Evolutionary conservation across 345 rosid species (phyloP).

Genomic region (Luvunga scandens): DNA sequence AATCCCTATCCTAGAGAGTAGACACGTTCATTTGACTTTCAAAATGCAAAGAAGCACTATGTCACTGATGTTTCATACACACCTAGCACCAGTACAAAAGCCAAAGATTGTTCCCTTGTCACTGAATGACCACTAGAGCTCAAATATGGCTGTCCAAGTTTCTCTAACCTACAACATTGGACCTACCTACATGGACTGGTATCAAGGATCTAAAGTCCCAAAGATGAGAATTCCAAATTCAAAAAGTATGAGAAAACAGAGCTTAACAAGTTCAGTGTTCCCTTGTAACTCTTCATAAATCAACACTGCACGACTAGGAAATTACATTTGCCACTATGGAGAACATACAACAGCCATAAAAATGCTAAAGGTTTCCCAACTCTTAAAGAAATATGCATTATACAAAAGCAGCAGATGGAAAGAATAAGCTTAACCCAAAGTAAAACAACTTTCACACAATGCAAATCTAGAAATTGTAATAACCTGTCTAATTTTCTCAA

Average conservation of each 20-base stretch:
- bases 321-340: background rate
- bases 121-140: background rate
- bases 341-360: background rate
- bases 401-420: background rate
- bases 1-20: no score
- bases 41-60: no score
- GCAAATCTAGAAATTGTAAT: background rate
- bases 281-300: background rate
- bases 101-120: no score
- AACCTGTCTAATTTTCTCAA: conserved; percentile 99
- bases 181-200: background rate
- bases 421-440: background rate
- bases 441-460: background rate
- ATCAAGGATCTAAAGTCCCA: background rate
- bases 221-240: background rate
- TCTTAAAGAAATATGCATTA: background rate
- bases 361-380: background rate
- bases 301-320: background rate
- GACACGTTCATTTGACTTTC: no score
- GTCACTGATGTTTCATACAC: no score
- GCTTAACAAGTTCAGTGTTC: background rate
- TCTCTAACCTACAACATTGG: background rate
- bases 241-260: background rate
- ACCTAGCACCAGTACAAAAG: background rate
- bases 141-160: background rate